Evolutionary conservation across 2,329 filamentous ascomycete genomes (phyloP).

Genomic region (Alternaria arborescens): DNA sequence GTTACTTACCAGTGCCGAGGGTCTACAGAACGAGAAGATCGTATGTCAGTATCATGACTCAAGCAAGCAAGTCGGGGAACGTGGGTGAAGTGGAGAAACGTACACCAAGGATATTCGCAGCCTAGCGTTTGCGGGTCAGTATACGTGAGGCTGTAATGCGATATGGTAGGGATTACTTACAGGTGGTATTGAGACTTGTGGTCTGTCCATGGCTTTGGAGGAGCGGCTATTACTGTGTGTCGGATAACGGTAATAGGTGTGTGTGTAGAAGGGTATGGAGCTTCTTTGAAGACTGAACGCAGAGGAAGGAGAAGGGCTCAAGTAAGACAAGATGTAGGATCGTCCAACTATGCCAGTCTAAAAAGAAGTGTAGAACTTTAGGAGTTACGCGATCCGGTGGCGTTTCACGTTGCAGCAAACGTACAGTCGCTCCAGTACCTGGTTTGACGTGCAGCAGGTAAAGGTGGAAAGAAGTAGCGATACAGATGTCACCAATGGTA

Average conservation of each 20-base stretch:
- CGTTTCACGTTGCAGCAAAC: constrained; percentile 8
- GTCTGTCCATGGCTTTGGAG: constrained; percentile 33
- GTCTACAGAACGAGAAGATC: constrained; percentile 34
- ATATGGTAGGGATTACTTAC: constrained; percentile 24
- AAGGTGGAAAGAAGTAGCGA: constrained; percentile 17
- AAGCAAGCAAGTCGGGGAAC: neutral
- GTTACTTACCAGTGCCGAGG: constrained; percentile 48
- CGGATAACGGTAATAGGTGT: neutral
- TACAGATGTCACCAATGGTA: constrained; percentile 20
- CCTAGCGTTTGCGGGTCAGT: constrained; percentile 42
- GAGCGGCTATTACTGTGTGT: neutral
- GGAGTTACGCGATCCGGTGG: constrained; percentile 11
- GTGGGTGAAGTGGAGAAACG: constrained; percentile 18
- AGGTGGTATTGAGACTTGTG: constrained; percentile 47
- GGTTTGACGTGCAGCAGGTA: constrained; percentile 7
- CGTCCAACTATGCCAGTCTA: neutral
- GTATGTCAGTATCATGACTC: constrained; percentile 24
- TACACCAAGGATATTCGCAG: constrained; percentile 52
- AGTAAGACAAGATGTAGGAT: neutral
- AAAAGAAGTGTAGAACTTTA: constrained; percentile 10
- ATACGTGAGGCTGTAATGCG: neutral
- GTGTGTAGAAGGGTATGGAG: neutral
- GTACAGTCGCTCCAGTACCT: constrained; percentile 5
- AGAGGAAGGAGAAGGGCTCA: neutral
- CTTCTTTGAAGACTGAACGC: neutral